Base-by-base conservation (phyloP, 2,329 filamentous ascomycete genomes). In the Orbilia javanica region DNA sequence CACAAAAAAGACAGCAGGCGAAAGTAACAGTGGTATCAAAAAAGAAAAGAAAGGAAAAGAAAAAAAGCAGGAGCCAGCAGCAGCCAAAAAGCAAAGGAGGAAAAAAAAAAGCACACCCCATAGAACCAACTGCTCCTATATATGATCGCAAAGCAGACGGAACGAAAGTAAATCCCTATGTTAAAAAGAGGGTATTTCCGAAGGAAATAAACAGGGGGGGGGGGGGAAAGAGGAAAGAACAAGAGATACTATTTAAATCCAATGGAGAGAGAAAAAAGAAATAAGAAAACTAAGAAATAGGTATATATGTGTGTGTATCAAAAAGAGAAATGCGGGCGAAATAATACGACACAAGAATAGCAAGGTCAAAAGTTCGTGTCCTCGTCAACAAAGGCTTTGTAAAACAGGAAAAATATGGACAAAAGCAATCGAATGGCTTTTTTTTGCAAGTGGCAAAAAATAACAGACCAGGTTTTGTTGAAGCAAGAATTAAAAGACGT, bases 111-210 rank as follows among this genome's bases (percentile, higher is more conserved):
- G 6, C 36, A 52, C 55, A 53, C 55, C 42, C 55, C 60, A 34
- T 50, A 29, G 48, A 57, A 66, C 69, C 69, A 60, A 73, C 69
- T 65, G 48, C 69, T 73, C 69, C 60, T 73, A 31, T 73, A 48
- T 69, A 71, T 60, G 34, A 65, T 36, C 29, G 29, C 29, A 48
- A 39, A 44, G 52, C 52, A 36, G 25, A 48, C 25, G 52, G 42
- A 50, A 44, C n/a, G 18, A 44, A 25, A 50, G 11, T 25, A 64
- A 42, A 29, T 22, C 46, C 27, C 66, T 70, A 72, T 74, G 36
- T 72, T 39, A 57, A 55, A 65, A 63, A 66, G 60, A 77, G 60
- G 60, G 53, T 69, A 77, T 66, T 70, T 60, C 62, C 31, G 29
- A 53, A 27, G 18, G n/a, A n/a, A n/a, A n/a, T n/a, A n/a, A n/a